Conservation (phyloP, 371 early-diverging fungal species). For the Mucor irregularis region DNA sequence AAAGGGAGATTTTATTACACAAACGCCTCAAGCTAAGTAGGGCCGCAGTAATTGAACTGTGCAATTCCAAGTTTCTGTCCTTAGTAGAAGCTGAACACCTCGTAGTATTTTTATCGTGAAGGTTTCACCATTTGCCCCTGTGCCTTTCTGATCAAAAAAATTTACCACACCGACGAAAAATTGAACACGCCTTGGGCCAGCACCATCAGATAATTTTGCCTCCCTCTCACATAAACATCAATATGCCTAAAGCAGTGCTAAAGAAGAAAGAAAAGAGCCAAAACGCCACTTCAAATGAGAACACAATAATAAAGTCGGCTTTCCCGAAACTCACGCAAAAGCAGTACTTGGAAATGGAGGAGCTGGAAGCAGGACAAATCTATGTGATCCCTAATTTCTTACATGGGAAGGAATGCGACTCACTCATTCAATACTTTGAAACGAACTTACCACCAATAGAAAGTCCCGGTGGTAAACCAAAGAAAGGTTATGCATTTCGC, state of each 20-base stretch:
- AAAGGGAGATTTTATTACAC: too few relatives aligned
- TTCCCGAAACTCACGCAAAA: conserved; percentile 11
- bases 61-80: too few relatives aligned
- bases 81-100: too few relatives aligned
- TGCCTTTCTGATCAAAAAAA: too few relatives aligned
- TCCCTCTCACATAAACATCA: neutral
- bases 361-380: conserved; percentile 49
- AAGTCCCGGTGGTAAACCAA: conserved; percentile 35
- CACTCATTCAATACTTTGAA: conserved; percentile 46
- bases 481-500: conserved; percentile 67
- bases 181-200: too few relatives aligned
- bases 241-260: neutral
- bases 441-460: conserved; percentile 34
- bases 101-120: too few relatives aligned
- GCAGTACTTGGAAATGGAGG: conserved; percentile 21
- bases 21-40: too few relatives aligned
- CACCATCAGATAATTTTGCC: neutral
- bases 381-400: conserved; percentile 51
- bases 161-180: neutral
- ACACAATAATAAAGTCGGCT: too few relatives aligned
- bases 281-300: neutral
- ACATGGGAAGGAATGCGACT: conserved; percentile 41
- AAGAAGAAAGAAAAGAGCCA: neutral
- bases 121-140: too few relatives aligned
- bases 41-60: too few relatives aligned